These are phyloP conservation scores for Nepenthes mirabilis DNA, from an alignment of 148 eudicot species.

Conservation along the genomic window DNA sequence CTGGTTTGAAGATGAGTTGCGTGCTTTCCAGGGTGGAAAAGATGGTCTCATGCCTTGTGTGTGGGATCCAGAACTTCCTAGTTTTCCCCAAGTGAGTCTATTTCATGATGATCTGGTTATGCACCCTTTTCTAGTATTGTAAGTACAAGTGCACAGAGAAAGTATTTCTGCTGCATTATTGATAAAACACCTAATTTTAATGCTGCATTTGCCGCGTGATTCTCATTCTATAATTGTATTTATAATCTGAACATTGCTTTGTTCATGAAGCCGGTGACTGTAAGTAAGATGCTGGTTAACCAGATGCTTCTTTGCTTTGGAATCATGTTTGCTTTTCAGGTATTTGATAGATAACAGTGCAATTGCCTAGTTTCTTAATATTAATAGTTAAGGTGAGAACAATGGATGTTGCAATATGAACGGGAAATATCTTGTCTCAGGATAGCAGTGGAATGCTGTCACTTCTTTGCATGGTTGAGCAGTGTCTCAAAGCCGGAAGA, in stretches of 20 bases:
- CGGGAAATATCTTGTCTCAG: slow-evolving; percentile 25
- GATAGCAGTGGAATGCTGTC: slow-evolving; percentile 78
- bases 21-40: slow-evolving; percentile 96
- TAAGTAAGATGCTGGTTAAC: slow-evolving; percentile 87
- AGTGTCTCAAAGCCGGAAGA: slow-evolving; percentile 73
- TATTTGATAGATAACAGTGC: slow-evolving; percentile 18
- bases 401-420: slow-evolving; percentile 10
- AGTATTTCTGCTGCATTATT: no score
- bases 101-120: slow-evolving; percentile 2
- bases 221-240: not conserved
- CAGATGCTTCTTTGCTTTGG: slow-evolving; percentile 94
- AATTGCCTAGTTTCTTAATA: not conserved
- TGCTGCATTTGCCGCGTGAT: not conserved
- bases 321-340: slow-evolving; percentile 84
- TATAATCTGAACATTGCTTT: slow-evolving; percentile 5
- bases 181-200: no score
- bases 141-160: no score
- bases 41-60: slow-evolving; percentile 92
- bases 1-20: slow-evolving; percentile 98
- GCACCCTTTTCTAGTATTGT: not conserved
- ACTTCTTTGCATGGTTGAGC: slow-evolving; percentile 69
- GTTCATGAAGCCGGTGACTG: slow-evolving; percentile 72
- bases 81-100: slow-evolving; percentile 79
- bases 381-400: not conserved
- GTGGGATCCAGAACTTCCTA: slow-evolving; percentile 81